Evolutionary conservation across 2,329 filamentous ascomycete species (phyloP), one percentile per base, ranked within the genome.

Genomic region (Camptophora hylomeconis): DNA sequence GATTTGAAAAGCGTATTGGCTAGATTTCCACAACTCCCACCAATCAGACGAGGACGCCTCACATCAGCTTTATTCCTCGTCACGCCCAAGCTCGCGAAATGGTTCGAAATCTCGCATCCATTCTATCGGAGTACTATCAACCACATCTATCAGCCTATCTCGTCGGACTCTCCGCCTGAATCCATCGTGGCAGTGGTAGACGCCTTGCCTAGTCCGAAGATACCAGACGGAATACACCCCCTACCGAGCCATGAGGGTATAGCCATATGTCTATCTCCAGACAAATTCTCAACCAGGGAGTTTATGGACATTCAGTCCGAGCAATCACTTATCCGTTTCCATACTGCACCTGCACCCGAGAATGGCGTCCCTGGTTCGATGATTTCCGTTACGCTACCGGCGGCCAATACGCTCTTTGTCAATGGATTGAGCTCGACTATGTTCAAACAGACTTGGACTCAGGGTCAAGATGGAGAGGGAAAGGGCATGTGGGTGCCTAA

Each of bases 391-490:
- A 32, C 14, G 8, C 30, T 38, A 7, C 38, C 39, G 1, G 28
- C 41, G 9, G 42, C 42, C 9, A 45, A 43, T 19, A 45, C 42
- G 5, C 19, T 45, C 11, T 45, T 45, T 17, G 29, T 45, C 13
- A 45, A 45, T 24, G 42, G 39, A 11, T 22, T 20, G 8, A 24
- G 24, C n/a, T 14, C 31, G 13, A 45, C 42, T 7, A 31, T 44
- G 24, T 19, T 41, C 17, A 14, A 34, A n/a, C 28, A 38, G 15
- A 15, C 9, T n/a, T 44, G 41, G 41, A 19, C 14, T 5, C 11
- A 32, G 12, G 24, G 11, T 13, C 20, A n/a, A 6, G n/a, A 20
- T 37, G 17, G 19, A 28, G 12, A 17, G 17, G 19, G 14, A 24
- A 18, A 14, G 9, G 38, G 13, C 12, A 33, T 20, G n/a, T 33